Percentiles rank a stretch among this genome's conserved stretches.
Evolutionary conservation across 192 early-diverging fungal genomes (phyloP).

Genomic region (Coemansia sp.): DNA sequence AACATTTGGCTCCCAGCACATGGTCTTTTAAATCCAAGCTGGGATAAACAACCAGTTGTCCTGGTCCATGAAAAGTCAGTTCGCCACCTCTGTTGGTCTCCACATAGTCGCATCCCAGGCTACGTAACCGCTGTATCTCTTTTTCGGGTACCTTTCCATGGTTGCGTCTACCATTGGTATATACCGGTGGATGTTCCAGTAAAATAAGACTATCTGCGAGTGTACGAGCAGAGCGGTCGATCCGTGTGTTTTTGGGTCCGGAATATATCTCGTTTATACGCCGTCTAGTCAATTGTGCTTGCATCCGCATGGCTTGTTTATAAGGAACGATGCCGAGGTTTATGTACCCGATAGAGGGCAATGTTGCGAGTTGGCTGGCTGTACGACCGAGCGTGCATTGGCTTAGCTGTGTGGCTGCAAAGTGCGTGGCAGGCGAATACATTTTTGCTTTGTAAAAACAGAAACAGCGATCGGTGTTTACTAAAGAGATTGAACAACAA

Average conservation of each 20-base stretch:
- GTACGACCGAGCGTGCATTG: conserved; percentile 31
- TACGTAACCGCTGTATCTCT: conserved; percentile 53
- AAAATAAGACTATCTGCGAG: conserved; percentile 58
- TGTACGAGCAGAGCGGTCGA: neutral
- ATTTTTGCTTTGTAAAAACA: no score
- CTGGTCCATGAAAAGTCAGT: conserved; percentile 95
- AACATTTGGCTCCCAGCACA: conserved; percentile 67
- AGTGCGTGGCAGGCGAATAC: neutral
- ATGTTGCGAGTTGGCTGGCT: conserved; percentile 13
- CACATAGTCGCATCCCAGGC: conserved; percentile 59
- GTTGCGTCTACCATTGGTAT: conserved; percentile 85
- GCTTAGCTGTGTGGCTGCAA: conserved; percentile 11
- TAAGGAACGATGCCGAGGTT: conserved; percentile 56
- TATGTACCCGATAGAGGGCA: conserved; percentile 45
- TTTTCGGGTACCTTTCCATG: conserved; percentile 51
- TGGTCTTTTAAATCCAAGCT: conserved; percentile 75
- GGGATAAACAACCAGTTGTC: conserved; percentile 95
- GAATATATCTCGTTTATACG: conserved; percentile 50
- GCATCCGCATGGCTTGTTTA: conserved; percentile 55
- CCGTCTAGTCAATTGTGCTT: conserved; percentile 53
- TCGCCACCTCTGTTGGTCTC: conserved; percentile 87
- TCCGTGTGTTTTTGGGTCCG: neutral
- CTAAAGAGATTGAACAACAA: no score
- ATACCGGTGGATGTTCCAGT: conserved; percentile 86
- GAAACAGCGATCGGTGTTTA: no score